phyloP scores from a whole-genome alignment of 169 alveolate species.

The Cryptosporidium muris region DNA sequence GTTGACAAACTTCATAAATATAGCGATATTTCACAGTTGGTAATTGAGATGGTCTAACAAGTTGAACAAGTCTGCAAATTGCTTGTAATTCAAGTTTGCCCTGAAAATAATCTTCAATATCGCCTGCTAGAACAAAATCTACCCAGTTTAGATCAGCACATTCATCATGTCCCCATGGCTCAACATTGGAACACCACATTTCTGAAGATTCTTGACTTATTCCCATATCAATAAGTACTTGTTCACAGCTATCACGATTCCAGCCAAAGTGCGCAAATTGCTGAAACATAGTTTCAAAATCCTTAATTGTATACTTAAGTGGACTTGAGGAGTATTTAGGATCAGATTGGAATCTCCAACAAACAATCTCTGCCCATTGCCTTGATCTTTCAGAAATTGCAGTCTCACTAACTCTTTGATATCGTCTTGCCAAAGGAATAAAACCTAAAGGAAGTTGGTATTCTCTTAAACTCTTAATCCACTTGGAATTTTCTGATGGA shows the following conservation, averaged over 20 bases:
- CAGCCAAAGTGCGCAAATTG: constrained; percentile 54
- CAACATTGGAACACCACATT: constrained; percentile 63
- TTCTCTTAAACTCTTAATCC: constrained; percentile 47
- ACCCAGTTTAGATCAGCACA: constrained; percentile 64
- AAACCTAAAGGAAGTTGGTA: constrained; percentile 48
- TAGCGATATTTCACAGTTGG: constrained; percentile 31
- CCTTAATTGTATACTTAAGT: constrained; percentile 44
- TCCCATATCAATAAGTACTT: constrained; percentile 65
- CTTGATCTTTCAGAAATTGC: constrained; percentile 57
- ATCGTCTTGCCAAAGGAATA: constrained; percentile 56
- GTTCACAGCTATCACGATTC: constrained; percentile 69
- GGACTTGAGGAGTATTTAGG: constrained; percentile 47
- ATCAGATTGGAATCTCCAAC: constrained; percentile 69
- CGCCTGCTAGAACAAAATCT: constrained; percentile 59
- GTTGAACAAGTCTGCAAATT: constrained; percentile 64
- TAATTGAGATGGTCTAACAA: constrained; percentile 55
- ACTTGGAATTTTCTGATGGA: constrained; percentile 37
- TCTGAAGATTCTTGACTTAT: constrained; percentile 35
- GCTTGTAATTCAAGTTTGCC: constrained; percentile 68
- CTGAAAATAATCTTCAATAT: constrained; percentile 45
- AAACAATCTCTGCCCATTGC: constrained; percentile 67
- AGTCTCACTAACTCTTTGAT: constrained; percentile 50
- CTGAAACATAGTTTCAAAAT: constrained; percentile 47
- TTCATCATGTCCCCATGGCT: constrained; percentile 71
- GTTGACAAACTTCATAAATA: constrained; percentile 60